phyloP scores from a whole-genome alignment of 2,329 filamentous ascomycete genomes.

The Boeremia lycopersici region DNA sequence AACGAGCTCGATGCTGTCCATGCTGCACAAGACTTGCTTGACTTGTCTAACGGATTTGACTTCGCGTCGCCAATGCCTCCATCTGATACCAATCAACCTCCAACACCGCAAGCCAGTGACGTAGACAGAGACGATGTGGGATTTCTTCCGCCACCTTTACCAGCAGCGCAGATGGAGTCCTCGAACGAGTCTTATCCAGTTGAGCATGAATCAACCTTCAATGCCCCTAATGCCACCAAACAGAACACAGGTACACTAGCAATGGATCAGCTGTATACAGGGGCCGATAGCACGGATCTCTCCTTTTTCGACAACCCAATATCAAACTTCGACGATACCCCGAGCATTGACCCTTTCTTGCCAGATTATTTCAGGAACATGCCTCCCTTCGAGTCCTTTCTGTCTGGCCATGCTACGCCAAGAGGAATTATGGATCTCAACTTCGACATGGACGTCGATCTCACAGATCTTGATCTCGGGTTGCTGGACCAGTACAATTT shows the following conservation, averaged over 20 bases:
- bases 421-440: conserved; percentile 54
- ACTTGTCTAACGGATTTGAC: conserved; percentile 34
- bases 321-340: conserved; percentile 23
- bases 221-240: conserved; percentile 7
- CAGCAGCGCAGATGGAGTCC: conserved; percentile 5
- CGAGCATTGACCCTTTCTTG: conserved; percentile 25
- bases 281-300: conserved; percentile 9
- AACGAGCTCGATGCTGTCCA: conserved; percentile 34
- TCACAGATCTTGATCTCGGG: conserved; percentile 53
- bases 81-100: conserved; percentile 3
- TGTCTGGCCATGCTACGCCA: conserved; percentile 51
- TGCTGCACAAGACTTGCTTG: conserved; percentile 40
- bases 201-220: background rate
- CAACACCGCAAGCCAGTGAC: conserved; percentile 2
- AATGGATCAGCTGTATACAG: conserved; percentile 15
- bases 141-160: conserved; percentile 5
- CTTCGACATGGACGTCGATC: conserved; percentile 53
- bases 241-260: conserved; percentile 6
- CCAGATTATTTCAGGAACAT: conserved; percentile 41
- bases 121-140: conserved; percentile 9
- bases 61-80: conserved; percentile 20
- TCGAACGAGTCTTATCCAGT: background rate
- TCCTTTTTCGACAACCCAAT: conserved; percentile 23
- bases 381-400: conserved; percentile 34
- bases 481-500: conserved; percentile 55